Conservation (phyloP, 257 asterid genomes). For the Nicotiana tomentosiformis region DNA sequence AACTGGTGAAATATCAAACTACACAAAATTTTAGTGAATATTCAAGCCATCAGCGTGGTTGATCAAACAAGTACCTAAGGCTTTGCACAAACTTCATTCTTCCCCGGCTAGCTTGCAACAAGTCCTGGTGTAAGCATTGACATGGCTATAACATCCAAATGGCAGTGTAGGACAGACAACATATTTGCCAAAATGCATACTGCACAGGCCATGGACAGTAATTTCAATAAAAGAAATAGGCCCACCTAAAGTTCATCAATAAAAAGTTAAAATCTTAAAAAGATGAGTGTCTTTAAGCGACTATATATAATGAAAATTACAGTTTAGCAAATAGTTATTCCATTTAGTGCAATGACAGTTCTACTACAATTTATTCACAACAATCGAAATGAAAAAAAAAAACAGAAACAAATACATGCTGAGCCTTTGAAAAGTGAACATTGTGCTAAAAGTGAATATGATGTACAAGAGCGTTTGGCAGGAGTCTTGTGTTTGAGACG, state of each 20-base stretch:
- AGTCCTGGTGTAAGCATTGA: not conserved
- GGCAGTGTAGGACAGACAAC: not conserved
- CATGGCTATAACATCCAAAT: not conserved
- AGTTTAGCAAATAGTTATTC: not conserved
- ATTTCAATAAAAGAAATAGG: not conserved
- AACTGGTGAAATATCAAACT: no score
- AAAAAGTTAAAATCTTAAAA: not conserved
- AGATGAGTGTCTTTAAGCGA: not conserved
- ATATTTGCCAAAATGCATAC: not conserved
- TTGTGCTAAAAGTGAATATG: not conserved
- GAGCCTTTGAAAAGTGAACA: not conserved
- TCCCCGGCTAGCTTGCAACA: no score
- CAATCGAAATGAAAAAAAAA: not conserved
- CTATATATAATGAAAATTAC: not conserved
- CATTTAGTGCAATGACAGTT: not conserved
- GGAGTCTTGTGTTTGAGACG: not conserved
- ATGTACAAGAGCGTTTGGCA: not conserved
- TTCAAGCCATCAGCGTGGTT: not conserved
- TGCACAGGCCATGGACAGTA: not conserved
- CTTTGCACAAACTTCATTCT: no score
- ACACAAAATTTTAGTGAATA: not conserved
- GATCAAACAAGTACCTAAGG: no score
- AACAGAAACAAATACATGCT: not conserved
- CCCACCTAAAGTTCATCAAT: not conserved
- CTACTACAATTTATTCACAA: not conserved